Evolutionary conservation across 1,139 yeast species (phyloP), one percentile per base, ranked within the genome.

Genomic region (Suhomyces coccinellae): DNA sequence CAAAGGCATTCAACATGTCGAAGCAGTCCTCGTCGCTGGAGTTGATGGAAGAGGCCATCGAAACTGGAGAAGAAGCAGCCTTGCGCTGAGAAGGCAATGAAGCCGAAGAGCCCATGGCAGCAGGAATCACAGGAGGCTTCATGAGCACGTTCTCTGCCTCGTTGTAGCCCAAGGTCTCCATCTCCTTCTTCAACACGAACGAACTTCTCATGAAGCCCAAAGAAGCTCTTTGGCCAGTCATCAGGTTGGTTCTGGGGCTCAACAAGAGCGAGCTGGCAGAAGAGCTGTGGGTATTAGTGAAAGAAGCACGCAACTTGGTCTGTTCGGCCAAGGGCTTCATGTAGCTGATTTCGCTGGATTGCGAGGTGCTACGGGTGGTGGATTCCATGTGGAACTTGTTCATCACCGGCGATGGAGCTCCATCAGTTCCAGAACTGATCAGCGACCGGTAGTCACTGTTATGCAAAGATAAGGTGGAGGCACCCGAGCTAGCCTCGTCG

Each of bases 381-480:
- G 38, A 44, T 26, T 31, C 47, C 45, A 46, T 44, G 13, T 46
- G 51, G 39, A 41, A 47, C 40, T 49, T 52, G 43, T 48, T 49
- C 37, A 52, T 34, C 31, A 49, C 46, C 34, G 62, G 60, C 12
- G 61, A 55, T 16, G 47, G 40, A 17, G 45, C 40, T 13, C 43
- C 44, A 6, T 52, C 57, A 16, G 55, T 49, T 4, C 48, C 56
- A 29, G 58, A 55, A 38, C 54, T 50, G 41, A 59, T 56, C 20
- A 61, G 56, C 6, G 62, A 58, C 45, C 67, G 65, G 57, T 64
- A 65, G 52, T 70, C 73, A 47, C 71, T 64, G 47, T 71, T 64
- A 52, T 71, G 73, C 55, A 73, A 71, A 1, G 78, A 73, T 50
- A 73, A 67, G 15, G 73, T 62, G 10, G 75, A 69, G 9, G 62